Evolutionary conservation across 176 grass and related monocot species (phyloP).

Genomic region (Microstegium vimineum): DNA sequence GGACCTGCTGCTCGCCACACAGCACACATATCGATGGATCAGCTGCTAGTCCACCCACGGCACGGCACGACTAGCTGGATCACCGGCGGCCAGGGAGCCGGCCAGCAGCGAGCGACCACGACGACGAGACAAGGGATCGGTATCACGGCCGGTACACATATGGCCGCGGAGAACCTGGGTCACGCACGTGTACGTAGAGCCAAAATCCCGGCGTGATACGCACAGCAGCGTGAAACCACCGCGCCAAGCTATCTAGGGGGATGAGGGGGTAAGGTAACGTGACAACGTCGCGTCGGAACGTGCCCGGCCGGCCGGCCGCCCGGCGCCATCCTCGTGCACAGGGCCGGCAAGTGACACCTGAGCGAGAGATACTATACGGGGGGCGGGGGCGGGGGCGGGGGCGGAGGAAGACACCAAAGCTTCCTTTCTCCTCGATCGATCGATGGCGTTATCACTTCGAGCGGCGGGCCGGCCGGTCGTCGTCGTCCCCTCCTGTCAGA

Average conservation of each 20-base stretch:
- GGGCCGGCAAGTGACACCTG: slow-evolving; percentile 1
- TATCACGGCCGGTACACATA: not conserved
- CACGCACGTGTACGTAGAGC: slow-evolving; percentile 36
- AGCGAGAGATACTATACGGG: slow-evolving; percentile 3
- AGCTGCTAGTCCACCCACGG: too few relatives aligned
- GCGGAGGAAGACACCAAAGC: slow-evolving; percentile 20
- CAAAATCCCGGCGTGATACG: slow-evolving; percentile 17
- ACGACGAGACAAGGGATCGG: not conserved
- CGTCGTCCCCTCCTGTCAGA: slow-evolving; percentile 13
- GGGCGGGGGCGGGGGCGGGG: not conserved
- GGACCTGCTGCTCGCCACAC: slow-evolving; percentile 22
- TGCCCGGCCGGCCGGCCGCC: slow-evolving; percentile 9
- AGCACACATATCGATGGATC: too few relatives aligned
- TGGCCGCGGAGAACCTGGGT: not conserved
- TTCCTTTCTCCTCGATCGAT: slow-evolving; percentile 32
- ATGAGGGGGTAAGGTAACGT: not conserved
- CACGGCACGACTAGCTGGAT: too few relatives aligned
- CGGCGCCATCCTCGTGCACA: slow-evolving; percentile 39
- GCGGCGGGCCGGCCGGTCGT: not conserved
- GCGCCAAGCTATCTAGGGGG: too few relatives aligned
- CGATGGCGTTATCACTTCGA: not conserved
- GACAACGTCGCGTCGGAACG: slow-evolving; percentile 21
- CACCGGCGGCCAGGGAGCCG: too few relatives aligned
- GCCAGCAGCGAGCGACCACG: too few relatives aligned
- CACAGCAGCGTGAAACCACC: not conserved